Evolutionary conservation across 2,329 filamentous ascomycete genomes (phyloP), one percentile per base, ranked within the genome.

Genomic region (Pseudogymnoascus sp.): DNA sequence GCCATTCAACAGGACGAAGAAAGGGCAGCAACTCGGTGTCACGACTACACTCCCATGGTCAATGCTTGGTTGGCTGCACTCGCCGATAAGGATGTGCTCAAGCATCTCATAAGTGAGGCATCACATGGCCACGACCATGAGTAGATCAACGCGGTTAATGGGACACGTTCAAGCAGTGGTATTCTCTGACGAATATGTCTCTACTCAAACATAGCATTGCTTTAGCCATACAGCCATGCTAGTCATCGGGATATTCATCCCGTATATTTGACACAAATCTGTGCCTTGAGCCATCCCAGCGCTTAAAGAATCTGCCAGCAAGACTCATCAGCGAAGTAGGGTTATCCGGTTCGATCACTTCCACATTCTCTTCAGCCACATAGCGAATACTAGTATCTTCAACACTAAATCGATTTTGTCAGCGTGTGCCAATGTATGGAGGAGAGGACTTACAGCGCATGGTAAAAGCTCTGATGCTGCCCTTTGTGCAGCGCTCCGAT

Each of bases 231-330:
- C 57, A 59, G 8, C 57, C 37, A 54, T 33, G 36, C 65, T 66
- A 96, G 74, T 95, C 90, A 70, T 96, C 88, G 0, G 93, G 93
- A 73, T 92, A 97, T 69, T 92, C 85, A 68, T 95, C 90, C 67
- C 76, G 75, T 60, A 89, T 78, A 73, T 97, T 97, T 68, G 91
- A 96, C 33, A 96, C 81, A 75, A 97, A 99, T 3, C 75, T 79
- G 66, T 84, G 84, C 0, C 75, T 79, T 35, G 76, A 77, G 4
- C 73, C 70, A 73, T 97, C 90, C 79, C 92, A 97, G 41, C 91
- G 81, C 74, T 90, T 95, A 74, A 99, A 97, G 73, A 90, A 90
- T 68, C 87, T 88, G 0, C 94, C 94, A 2, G 92, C 90, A 66
- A 89, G 74, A 50, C 79, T 78, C 70, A 90, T 81, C 64, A 95